These are phyloP conservation scores for Erythrobasidium yunnanense DNA, from an alignment of 768 basidiomycete genomes.

Conservation along the genomic window DNA sequence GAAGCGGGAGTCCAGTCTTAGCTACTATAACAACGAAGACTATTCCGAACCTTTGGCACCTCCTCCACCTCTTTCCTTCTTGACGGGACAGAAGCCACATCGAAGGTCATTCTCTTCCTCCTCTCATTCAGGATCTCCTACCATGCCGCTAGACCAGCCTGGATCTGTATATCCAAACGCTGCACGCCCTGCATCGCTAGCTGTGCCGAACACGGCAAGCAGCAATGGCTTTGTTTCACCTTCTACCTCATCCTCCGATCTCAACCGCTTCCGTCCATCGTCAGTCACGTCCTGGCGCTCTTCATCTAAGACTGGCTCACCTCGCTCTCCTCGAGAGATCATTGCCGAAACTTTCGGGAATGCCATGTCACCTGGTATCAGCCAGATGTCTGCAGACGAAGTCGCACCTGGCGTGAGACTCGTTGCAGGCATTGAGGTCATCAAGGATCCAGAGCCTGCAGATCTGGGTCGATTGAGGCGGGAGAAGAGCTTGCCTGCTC, in stretches of 20 bases:
- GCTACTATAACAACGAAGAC: neutral
- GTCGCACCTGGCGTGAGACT: neutral
- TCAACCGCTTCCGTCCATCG: slow-evolving; percentile 12
- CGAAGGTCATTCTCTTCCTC: slow-evolving; percentile 31
- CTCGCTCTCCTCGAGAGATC: slow-evolving; percentile 3
- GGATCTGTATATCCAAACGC: neutral
- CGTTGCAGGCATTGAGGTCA: neutral
- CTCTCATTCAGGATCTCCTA: slow-evolving; percentile 24
- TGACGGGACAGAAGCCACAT: slow-evolving; percentile 47
- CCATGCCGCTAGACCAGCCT: neutral
- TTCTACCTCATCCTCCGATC: slow-evolving; percentile 21
- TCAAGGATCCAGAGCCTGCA: neutral
- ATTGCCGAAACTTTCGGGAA: neutral
- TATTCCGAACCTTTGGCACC: slow-evolving; percentile 51
- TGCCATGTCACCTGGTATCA: neutral
- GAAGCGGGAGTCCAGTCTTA: neutral
- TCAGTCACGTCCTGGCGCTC: slow-evolving; percentile 24
- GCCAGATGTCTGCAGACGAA: neutral
- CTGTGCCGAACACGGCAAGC: slow-evolving; percentile 13
- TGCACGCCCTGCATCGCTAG: neutral
- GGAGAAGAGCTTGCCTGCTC: slow-evolving; percentile 30
- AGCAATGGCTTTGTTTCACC: slow-evolving; percentile 25
- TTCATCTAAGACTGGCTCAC: slow-evolving; percentile 15
- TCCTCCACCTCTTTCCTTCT: slow-evolving; percentile 79
- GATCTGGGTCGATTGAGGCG: slow-evolving; percentile 1